Conservation (phyloP, 169 alveolate species). For the Eimeria acervulina region DNA sequence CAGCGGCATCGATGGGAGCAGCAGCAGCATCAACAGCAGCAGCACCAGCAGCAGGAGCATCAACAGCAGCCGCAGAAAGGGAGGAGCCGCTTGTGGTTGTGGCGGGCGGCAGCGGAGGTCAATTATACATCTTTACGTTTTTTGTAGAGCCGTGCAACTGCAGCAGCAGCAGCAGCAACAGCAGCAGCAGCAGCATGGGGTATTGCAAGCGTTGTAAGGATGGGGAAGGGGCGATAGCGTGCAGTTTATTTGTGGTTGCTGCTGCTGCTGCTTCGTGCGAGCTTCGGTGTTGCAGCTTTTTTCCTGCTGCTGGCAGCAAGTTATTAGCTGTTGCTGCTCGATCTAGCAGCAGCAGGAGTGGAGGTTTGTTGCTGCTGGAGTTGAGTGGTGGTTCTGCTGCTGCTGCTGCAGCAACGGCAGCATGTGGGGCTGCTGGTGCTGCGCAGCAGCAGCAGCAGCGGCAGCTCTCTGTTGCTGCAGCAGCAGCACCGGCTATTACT, state of each 20-base stretch:
- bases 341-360: not conserved
- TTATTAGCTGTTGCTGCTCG: not conserved
- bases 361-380: not conserved
- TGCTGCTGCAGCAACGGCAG: not conserved
- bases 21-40: not conserved
- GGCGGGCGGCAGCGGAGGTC: not conserved
- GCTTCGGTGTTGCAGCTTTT: not conserved
- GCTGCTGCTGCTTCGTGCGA: not conserved
- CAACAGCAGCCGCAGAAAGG: not conserved
- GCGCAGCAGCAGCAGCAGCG: too few relatives aligned
- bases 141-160: too few relatives aligned
- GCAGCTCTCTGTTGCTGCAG: too few relatives aligned
- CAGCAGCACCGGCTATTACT: not conserved
- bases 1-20: not conserved
- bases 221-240: not conserved
- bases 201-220: not conserved
- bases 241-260: not conserved
- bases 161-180: too few relatives aligned
- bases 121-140: not conserved
- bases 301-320: not conserved
- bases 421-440: too few relatives aligned
- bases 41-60: not conserved
- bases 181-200: too few relatives aligned
- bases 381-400: not conserved
- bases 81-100: not conserved